phyloP scores from a whole-genome alignment of 202 grass and related monocot species.

The Cymbopogon flexuosus region DNA sequence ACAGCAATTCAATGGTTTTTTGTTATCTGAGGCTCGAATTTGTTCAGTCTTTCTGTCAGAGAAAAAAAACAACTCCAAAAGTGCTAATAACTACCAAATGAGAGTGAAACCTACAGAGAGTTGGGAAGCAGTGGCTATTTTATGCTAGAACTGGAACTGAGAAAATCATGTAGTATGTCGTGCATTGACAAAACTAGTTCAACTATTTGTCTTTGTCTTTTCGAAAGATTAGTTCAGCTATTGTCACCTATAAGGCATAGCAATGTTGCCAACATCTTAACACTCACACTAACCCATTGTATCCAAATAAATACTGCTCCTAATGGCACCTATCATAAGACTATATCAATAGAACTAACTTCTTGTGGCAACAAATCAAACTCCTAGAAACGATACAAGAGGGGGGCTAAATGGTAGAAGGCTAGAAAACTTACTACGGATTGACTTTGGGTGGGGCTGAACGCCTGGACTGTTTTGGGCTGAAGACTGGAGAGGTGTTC shows the following conservation, averaged over 20 bases:
- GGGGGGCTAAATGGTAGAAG: too few species aligned
- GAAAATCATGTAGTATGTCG: not conserved
- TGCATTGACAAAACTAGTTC: not conserved
- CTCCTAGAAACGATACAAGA: too few species aligned
- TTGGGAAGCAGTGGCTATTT: not conserved
- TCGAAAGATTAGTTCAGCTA: not conserved
- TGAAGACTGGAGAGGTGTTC: too few species aligned
- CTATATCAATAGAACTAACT: not conserved
- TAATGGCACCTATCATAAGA: not conserved
- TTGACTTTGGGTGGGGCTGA: too few species aligned
- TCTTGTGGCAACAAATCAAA: not conserved
- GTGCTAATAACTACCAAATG: not conserved
- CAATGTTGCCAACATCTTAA: not conserved
- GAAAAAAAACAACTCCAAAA: not conserved
- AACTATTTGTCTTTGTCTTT: not conserved
- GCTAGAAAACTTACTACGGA: too few species aligned
- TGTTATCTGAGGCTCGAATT: not conserved
- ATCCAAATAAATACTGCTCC: not conserved
- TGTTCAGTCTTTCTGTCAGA: not conserved
- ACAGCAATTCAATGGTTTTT: not conserved
- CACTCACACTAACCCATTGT: not conserved
- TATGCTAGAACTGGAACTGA: constrained; percentile 6
- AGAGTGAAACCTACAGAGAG: not conserved
- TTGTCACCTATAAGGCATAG: not conserved
- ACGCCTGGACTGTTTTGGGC: too few species aligned